These are phyloP conservation scores for Myxozyma geophila DNA, from an alignment of 805 yeast species.

Conservation along the genomic window DNA sequence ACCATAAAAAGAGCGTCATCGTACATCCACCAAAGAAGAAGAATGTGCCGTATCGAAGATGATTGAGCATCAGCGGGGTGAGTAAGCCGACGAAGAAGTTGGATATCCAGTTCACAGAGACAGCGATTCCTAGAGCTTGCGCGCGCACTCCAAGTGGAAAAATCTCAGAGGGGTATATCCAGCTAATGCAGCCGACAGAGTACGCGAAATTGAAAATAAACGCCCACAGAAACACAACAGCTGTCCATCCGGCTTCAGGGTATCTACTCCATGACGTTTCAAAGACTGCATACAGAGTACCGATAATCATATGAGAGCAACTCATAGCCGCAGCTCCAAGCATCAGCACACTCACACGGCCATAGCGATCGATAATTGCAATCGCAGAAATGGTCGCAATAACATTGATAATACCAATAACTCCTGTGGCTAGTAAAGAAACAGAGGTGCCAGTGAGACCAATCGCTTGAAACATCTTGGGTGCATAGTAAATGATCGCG, in stretches of 20 bases:
- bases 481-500: slow-evolving; percentile 55
- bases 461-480: slow-evolving; percentile 52
- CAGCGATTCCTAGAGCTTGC: slow-evolving; percentile 63
- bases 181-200: slow-evolving; percentile 41
- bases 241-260: slow-evolving; percentile 37
- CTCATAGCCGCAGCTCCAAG: slow-evolving; percentile 69
- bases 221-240: slow-evolving; percentile 37
- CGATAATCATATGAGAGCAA: slow-evolving; percentile 47
- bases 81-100: slow-evolving; percentile 51
- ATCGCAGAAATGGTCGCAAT: slow-evolving; percentile 61
- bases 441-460: slow-evolving; percentile 56
- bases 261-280: slow-evolving; percentile 47
- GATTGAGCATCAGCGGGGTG: slow-evolving; percentile 55
- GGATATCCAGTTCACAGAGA: slow-evolving; percentile 71
- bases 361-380: slow-evolving; percentile 59
- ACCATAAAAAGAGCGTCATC: slow-evolving; percentile 54
- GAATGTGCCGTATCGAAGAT: slow-evolving; percentile 31
- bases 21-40: slow-evolving; percentile 40
- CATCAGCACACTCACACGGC: slow-evolving; percentile 67
- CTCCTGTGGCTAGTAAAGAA: slow-evolving; percentile 51
- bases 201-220: slow-evolving; percentile 40
- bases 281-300: slow-evolving; percentile 51
- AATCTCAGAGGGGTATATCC: slow-evolving; percentile 72
- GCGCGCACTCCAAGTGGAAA: slow-evolving; percentile 71
- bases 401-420: slow-evolving; percentile 54